Base-by-base conservation (phyloP, 116 monocot species). In the Cymodocea nodosa region DNA sequence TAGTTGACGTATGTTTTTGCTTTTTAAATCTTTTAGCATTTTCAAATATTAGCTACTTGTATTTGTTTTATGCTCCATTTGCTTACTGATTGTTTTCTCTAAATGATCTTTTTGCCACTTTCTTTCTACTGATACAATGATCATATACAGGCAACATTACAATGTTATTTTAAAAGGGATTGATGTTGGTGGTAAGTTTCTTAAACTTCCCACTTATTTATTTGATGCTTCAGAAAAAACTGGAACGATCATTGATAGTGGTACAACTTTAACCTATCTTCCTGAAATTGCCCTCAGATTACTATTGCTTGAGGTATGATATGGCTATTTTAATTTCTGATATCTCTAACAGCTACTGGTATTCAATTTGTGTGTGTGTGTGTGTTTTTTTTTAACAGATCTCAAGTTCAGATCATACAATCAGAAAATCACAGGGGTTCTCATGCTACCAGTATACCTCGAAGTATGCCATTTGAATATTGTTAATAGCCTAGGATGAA, bases 181-280 rank as follows among this genome's bases (percentile, higher is more conserved):
- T 63, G 81, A 83, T 50, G 98, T 98, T 71, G 86, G 76, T 71
- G 84, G 86, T 16, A 24, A 67, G 14, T 58, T 75, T 67, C 80
- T 98, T 52, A 56, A 70, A 49, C 78, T 98, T 71, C 84, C 98
- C 13, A 82, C 78, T 61, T 84, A 80, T 71, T 22, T 86, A 34
- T 92, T 92, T 76, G 92, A 82, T 58, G 65, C 76, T 67, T 76
- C 83, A 56, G 78, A 75, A 16, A 85, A 66, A 25, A 86, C 75
- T 73, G 98, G 98, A 50, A 86, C 98, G 18, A 86, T 98, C 56
- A 82, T 98, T 66, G 98, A 98, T 65, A 92, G 98, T 63, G 98
- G 98, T 51, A 98, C 98, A 56, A 98, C 98, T 24, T 75, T 98
- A 70, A 68, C 92, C 67, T 98, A 92, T 82, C 75, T 98, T 64